Conservation (phyloP, 129 eudicot genomes). For the Flaveria ramosissima region DNA sequence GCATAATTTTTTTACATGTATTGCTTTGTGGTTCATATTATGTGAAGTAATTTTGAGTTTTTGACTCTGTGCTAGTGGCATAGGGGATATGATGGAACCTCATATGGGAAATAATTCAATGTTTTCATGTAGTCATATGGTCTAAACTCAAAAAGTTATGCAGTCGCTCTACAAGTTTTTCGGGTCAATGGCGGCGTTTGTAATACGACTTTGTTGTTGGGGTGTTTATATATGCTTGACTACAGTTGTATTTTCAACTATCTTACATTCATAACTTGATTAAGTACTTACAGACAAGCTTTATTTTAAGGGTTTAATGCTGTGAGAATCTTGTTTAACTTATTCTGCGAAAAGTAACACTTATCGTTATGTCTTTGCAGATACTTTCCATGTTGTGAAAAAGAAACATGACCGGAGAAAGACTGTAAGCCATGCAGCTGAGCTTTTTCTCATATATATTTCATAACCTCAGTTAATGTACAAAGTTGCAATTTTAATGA, state of each 20-base stretch:
- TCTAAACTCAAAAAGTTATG: background rate
- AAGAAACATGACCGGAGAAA: constrained; percentile 64
- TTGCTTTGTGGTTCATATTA: background rate
- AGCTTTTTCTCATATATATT: background rate
- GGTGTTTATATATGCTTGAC: background rate
- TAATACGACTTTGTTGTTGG: constrained; percentile 7
- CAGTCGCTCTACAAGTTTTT: background rate
- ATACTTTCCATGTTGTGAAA: constrained; percentile 75
- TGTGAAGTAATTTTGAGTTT: background rate
- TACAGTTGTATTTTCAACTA: background rate
- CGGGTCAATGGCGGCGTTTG: background rate
- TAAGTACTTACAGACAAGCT: background rate
- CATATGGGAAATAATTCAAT: constrained; percentile 10
- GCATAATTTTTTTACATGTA: background rate
- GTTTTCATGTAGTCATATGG: background rate
- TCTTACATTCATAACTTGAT: constrained; percentile 1
- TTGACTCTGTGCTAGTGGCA: background rate
- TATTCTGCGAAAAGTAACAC: background rate
- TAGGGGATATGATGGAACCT: background rate
- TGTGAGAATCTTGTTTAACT: constrained; percentile 8
- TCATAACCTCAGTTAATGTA: background rate
- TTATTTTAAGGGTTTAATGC: background rate
- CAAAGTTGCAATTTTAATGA: background rate
- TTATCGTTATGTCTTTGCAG: constrained; percentile 40
- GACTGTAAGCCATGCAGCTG: constrained; percentile 39